Evolutionary conservation across 345 rosid genomes (phyloP).

Genomic region (Linum lewisii): DNA sequence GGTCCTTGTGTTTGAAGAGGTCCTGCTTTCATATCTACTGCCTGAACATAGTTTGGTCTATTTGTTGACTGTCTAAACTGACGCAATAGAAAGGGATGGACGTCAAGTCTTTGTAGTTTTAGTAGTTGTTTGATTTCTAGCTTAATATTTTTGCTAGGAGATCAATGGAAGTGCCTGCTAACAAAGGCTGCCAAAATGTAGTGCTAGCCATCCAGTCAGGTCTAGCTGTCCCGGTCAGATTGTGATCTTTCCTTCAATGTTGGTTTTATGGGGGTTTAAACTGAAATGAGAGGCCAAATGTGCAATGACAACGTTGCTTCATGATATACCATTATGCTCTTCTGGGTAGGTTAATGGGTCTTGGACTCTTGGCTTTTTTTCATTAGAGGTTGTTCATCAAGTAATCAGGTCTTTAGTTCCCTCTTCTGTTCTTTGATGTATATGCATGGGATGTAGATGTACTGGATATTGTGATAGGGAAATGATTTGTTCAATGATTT

Average conservation of each 20-base stretch:
- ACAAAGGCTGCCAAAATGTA: too few relatives aligned
- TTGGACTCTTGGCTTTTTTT: slow-evolving; percentile 1
- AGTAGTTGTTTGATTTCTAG: not conserved
- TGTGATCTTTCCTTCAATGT: not conserved
- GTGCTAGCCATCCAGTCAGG: not conserved
- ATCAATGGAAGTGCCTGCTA: too few relatives aligned
- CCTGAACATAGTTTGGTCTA: not conserved
- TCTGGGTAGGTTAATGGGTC: not conserved
- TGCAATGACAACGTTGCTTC: not conserved
- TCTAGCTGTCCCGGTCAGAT: not conserved
- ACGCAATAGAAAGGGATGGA: too few relatives aligned
- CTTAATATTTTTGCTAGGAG: not conserved
- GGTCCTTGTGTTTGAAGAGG: not conserved
- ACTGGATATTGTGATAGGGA: too few relatives aligned
- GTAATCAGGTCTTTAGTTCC: not conserved
- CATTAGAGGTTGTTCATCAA: not conserved
- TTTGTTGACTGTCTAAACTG: too few relatives aligned
- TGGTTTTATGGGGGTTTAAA: not conserved
- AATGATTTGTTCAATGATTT: not conserved
- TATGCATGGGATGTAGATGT: too few relatives aligned
- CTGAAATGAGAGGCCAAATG: not conserved
- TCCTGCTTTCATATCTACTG: not conserved
- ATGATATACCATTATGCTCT: not conserved
- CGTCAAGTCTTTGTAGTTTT: not conserved
- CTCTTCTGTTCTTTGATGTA: too few relatives aligned